These are phyloP conservation scores for Mimosa bimucronata DNA, from an alignment of 306 rosid species.

Conservation along the genomic window DNA sequence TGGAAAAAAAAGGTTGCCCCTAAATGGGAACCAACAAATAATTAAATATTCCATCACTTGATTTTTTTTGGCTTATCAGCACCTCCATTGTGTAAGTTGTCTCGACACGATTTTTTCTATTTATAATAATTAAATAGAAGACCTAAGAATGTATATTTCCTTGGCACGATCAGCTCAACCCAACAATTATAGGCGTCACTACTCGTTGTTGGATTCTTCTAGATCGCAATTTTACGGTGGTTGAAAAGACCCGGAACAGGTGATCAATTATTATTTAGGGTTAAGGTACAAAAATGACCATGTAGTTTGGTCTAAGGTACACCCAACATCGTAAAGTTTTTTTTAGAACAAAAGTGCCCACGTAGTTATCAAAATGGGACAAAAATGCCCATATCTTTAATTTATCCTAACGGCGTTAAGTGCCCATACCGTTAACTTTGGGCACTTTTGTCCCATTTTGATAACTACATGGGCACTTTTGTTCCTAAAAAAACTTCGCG, in stretches of 20 bases:
- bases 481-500: too few relatives aligned
- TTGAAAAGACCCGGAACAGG: neutral
- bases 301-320: too few relatives aligned
- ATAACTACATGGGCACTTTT: too few relatives aligned
- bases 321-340: too few relatives aligned
- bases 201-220: neutral
- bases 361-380: too few relatives aligned
- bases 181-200: neutral
- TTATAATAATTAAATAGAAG: neutral
- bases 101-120: neutral
- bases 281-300: too few relatives aligned
- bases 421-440: too few relatives aligned
- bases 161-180: neutral
- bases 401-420: too few relatives aligned
- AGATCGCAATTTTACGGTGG: neutral
- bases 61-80: neutral
- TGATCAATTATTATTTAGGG: constrained; percentile 1
- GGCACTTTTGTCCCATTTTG: too few relatives aligned
- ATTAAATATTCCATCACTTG: neutral
- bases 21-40: neutral
- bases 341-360: too few relatives aligned
- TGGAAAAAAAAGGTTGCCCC: neutral
- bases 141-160: neutral
- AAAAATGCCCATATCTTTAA: too few relatives aligned
- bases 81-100: neutral